Conservation (phyloP, 495 filamentous ascomycete species). For the Amniculicola lignicola region DNA sequence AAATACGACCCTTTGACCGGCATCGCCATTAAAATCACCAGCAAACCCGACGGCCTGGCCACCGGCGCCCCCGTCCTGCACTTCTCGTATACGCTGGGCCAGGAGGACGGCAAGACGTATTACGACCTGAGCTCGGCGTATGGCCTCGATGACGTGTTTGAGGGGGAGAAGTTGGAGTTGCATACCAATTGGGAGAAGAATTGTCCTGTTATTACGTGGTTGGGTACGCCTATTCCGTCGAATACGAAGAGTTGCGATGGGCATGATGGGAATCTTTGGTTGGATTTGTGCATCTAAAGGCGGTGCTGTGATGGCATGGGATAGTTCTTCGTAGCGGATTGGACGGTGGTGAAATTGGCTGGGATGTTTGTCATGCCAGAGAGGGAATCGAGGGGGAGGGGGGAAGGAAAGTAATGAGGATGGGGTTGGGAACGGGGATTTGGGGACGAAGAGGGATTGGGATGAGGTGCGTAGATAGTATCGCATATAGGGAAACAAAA, state of each 20-base stretch:
- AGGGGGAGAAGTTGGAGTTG: neutral
- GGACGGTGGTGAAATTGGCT: no score
- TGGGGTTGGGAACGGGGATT: neutral
- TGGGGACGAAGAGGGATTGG: neutral
- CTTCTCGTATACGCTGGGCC: conserved; percentile 53
- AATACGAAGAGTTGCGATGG: conserved; percentile 5
- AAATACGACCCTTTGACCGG: conserved; percentile 41
- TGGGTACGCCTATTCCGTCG: neutral
- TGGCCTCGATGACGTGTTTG: neutral
- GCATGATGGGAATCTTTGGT: neutral
- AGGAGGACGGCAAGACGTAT: conserved; percentile 44
- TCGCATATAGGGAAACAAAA: no score
- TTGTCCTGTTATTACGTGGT: neutral
- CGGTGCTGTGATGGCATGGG: no score
- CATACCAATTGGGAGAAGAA: no score
- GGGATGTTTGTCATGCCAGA: no score
- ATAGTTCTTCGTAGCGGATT: no score
- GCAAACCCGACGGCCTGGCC: conserved; percentile 49
- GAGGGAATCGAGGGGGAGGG: no score
- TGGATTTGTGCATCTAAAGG: conserved; percentile 5
- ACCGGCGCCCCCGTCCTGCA: conserved; percentile 49
- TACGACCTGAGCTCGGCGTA: conserved; percentile 36
- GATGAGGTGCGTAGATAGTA: neutral
- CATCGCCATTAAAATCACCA: conserved; percentile 55
- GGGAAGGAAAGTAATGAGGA: no score